Percentiles rank a stretch among this genome's conserved stretches.
These are phyloP conservation scores for Pseudoneurospora amorphoporcata DNA, from an alignment of 495 filamentous ascomycete genomes.

Conservation along the genomic window DNA sequence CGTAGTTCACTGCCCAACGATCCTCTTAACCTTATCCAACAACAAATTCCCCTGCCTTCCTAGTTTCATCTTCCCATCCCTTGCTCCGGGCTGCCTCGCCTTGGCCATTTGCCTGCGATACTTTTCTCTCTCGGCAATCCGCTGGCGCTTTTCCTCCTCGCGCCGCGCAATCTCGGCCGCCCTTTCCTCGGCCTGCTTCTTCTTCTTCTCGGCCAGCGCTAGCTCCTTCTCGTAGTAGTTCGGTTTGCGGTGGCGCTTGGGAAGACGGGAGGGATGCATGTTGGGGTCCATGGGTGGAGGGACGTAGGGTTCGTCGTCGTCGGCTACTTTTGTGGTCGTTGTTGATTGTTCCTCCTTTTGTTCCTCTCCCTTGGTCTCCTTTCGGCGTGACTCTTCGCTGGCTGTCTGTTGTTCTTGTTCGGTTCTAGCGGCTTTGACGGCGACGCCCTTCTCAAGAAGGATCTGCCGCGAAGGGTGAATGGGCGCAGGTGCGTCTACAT, in stretches of 20 bases:
- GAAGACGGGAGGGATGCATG: slow-evolving; percentile 4
- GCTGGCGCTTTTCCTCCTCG: slow-evolving; percentile 40
- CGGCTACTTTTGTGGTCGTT: background rate
- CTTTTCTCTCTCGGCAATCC: slow-evolving; percentile 50
- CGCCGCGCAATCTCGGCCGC: slow-evolving; percentile 46
- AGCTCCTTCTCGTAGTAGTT: slow-evolving; percentile 70
- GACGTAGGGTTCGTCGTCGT: background rate
- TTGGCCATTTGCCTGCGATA: slow-evolving; percentile 63
- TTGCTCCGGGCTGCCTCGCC: slow-evolving; percentile 56
- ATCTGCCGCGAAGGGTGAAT: background rate
- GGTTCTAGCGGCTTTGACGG: slow-evolving; percentile 9
- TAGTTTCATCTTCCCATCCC: slow-evolving; percentile 71
- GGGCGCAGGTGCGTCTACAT: background rate
- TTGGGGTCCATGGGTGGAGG: slow-evolving; percentile 1
- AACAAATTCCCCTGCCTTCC: slow-evolving; percentile 78
- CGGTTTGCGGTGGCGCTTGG: slow-evolving; percentile 29
- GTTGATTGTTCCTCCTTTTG: background rate
- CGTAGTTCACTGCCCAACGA: slow-evolving; percentile 39
- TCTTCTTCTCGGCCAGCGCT: slow-evolving; percentile 55
- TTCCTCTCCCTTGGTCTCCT: background rate
- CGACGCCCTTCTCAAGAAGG: slow-evolving; percentile 9
- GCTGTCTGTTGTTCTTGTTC: background rate
- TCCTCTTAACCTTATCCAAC: slow-evolving; percentile 66
- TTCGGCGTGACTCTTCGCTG: background rate
- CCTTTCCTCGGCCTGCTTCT: slow-evolving; percentile 52